phyloP scores from a whole-genome alignment of 805 yeast species.

The Candida verbasci region DNA sequence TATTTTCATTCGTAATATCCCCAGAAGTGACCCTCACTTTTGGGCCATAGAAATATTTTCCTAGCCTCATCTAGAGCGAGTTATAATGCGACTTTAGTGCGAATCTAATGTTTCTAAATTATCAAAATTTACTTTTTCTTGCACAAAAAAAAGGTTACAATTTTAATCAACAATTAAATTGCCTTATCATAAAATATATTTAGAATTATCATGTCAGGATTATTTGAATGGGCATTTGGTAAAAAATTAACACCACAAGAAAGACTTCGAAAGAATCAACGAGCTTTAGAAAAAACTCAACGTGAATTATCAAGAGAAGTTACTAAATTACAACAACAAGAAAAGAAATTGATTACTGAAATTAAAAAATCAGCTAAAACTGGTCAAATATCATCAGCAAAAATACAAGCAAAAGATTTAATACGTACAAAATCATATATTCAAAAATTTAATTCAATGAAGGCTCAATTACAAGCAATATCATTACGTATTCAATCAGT shows the following conservation, averaged over 20 bases:
- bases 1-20: no score
- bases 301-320: constrained; percentile 89
- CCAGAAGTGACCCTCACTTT: no score
- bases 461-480: constrained; percentile 93
- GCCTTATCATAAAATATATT: constrained; percentile 1
- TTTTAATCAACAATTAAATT: constrained; percentile 1
- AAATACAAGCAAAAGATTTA: constrained; percentile 92
- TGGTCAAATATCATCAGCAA: constrained; percentile 85
- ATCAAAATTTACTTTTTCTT: no score
- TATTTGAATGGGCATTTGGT: constrained; percentile 93
- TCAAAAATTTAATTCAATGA: constrained; percentile 87
- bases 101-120: no score
- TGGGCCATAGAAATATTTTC: no score
- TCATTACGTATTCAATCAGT: constrained; percentile 89
- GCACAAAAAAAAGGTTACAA: no score
- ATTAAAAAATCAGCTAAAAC: constrained; percentile 88
- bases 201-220: constrained; percentile 17
- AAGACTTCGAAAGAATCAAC: constrained; percentile 87
- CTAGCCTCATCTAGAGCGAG: no score
- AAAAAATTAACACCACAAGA: constrained; percentile 93
- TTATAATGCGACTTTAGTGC: no score
- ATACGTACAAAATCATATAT: constrained; percentile 82
- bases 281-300: constrained; percentile 92
- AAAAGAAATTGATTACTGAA: constrained; percentile 78
- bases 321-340: constrained; percentile 82